phyloP scores from a whole-genome alignment of 2,329 filamentous ascomycete species.

The Coniella lustricola region DNA sequence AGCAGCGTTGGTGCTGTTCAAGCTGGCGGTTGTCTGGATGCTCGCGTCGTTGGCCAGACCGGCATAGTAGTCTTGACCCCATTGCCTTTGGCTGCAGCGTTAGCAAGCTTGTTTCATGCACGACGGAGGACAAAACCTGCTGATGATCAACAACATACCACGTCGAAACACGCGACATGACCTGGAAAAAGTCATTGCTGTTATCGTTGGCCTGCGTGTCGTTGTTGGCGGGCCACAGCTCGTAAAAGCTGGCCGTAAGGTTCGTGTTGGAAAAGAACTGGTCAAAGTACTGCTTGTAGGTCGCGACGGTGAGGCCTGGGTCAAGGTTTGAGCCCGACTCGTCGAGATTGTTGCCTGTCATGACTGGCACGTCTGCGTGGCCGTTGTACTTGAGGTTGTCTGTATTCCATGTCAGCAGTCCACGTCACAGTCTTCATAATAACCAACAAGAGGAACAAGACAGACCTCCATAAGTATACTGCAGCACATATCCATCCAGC shows the following conservation, averaged over 20 bases:
- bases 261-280: conserved; percentile 1
- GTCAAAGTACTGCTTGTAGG: neutral
- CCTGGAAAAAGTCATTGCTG: neutral
- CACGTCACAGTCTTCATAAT: neutral
- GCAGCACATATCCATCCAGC: conserved; percentile 9
- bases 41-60: neutral
- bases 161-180: neutral
- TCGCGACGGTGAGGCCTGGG: neutral
- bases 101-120: no score
- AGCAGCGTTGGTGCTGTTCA: neutral
- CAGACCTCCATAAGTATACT: conserved; percentile 1
- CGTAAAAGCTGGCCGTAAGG: neutral
- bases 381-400: conserved; percentile 3
- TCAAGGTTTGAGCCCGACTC: neutral
- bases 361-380: neutral
- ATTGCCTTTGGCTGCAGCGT: no score
- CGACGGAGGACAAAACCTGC: no score
- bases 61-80: neutral
- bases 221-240: neutral
- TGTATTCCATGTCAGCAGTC: neutral
- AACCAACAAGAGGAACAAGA: neutral
- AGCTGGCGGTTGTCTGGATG: neutral
- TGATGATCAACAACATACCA: no score
- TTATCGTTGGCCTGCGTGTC: neutral
- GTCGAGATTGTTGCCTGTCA: neutral